phyloP scores from a whole-genome alignment of 1,139 yeast genomes.

The Yamadazyma trypodendri region DNA sequence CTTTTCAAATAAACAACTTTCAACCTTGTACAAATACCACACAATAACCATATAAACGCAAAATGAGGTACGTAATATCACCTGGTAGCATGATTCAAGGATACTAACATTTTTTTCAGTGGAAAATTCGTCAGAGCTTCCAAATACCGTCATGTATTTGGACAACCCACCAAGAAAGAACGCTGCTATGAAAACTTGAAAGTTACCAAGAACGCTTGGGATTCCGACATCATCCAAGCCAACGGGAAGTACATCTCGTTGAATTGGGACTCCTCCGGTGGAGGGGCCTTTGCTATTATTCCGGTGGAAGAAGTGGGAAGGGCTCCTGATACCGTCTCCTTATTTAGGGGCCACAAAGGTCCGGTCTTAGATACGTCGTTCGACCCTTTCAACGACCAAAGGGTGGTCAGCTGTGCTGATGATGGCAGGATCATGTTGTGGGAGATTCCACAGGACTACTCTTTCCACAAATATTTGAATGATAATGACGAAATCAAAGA shows the following conservation, averaged over 20 bases:
- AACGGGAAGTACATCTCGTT: constrained; percentile 85
- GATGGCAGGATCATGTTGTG: constrained; percentile 87
- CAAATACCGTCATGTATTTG: constrained; percentile 92
- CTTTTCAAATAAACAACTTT: not conserved
- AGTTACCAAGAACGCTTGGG: constrained; percentile 92
- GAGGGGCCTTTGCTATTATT: constrained; percentile 94
- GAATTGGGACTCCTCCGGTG: constrained; percentile 94
- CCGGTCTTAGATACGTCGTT: constrained; percentile 93
- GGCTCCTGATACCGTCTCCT: constrained; percentile 88
- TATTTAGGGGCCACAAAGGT: constrained; percentile 94
- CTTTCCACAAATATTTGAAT: constrained; percentile 60
- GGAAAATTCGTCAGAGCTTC: constrained; percentile 96
- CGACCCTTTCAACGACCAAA: constrained; percentile 80
- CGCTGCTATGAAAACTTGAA: constrained; percentile 83
- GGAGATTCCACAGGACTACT: constrained; percentile 80
- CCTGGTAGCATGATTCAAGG: too few species aligned
- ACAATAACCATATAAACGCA: too few species aligned
- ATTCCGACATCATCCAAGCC: constrained; percentile 75
- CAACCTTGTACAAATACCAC: too few species aligned
- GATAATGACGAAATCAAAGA: constrained; percentile 67
- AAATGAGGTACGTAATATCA: constrained; percentile 11
- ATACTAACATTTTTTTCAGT: constrained; percentile 35
- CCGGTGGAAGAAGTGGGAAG: constrained; percentile 89
- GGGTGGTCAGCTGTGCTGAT: constrained; percentile 84
- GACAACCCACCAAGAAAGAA: constrained; percentile 88